These are phyloP conservation scores for Aspergillus vadensis DNA, from an alignment of 2,329 filamentous ascomycete genomes.

Conservation along the genomic window DNA sequence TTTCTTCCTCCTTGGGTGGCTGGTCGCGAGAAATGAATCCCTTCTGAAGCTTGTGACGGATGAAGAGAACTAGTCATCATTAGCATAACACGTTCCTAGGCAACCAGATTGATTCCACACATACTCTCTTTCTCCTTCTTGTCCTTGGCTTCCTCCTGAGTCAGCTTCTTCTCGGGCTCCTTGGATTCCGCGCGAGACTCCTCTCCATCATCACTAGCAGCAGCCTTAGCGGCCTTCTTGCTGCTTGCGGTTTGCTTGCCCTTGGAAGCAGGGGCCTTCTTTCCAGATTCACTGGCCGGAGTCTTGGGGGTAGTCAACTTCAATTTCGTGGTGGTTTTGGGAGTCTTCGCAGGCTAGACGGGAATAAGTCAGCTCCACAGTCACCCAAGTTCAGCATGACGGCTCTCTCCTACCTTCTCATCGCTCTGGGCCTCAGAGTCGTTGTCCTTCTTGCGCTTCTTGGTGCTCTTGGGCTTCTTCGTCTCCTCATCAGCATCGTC, in stretches of 20 bases:
- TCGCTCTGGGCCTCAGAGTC: constrained; percentile 70
- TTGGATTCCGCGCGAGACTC: constrained; percentile 59
- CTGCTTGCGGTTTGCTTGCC: constrained; percentile 55
- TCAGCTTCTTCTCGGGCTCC: constrained; percentile 55
- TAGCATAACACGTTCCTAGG: constrained; percentile 12
- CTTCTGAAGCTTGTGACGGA: constrained; percentile 92
- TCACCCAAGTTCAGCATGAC: not conserved
- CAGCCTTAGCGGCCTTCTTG: constrained; percentile 61
- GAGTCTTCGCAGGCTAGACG: constrained; percentile 62
- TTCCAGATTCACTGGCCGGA: constrained; percentile 47
- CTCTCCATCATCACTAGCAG: constrained; percentile 58
- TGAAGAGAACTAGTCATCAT: constrained; percentile 69
- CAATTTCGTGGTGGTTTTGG: constrained; percentile 61
- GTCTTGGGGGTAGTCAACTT: constrained; percentile 63
- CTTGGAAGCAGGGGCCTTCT: constrained; percentile 57
- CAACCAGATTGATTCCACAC: constrained; percentile 10
- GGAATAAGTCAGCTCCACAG: constrained; percentile 5
- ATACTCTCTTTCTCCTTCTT: constrained; percentile 62
- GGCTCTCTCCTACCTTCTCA: constrained; percentile 59
- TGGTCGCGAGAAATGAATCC: constrained; percentile 84
- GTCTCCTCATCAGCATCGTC: constrained; percentile 47
- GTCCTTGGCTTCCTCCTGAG: constrained; percentile 56
- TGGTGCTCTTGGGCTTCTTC: constrained; percentile 59
- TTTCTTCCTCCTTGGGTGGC: constrained; percentile 75
- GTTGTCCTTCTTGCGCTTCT: constrained; percentile 79